These are phyloP conservation scores for Sarocladium brachiariae DNA, from an alignment of 2,329 filamentous ascomycete species.

Conservation along the genomic window DNA sequence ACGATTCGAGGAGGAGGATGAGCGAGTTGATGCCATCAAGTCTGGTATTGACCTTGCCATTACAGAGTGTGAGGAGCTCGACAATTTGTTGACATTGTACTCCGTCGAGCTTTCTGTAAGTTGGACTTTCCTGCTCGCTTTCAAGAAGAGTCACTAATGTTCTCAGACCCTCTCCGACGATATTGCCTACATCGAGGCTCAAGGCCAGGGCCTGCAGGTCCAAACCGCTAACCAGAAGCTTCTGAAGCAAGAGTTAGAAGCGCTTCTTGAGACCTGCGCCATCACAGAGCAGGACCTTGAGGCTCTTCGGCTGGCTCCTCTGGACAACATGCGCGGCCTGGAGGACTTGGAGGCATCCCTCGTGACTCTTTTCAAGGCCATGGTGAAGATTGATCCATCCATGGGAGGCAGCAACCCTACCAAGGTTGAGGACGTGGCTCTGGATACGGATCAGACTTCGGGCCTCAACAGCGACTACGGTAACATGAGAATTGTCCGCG, in stretches of 20 bases:
- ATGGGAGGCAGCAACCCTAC: conserved; percentile 49
- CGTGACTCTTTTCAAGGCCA: conserved; percentile 80
- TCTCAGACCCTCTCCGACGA: conserved; percentile 83
- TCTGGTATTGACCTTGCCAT: conserved; percentile 84
- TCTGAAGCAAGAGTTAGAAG: conserved; percentile 81
- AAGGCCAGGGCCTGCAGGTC: conserved; percentile 93
- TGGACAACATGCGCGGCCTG: conserved; percentile 65
- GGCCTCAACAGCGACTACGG: conserved; percentile 68
- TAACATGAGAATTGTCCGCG: conserved; percentile 87
- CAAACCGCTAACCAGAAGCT: conserved; percentile 96
- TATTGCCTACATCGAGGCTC: conserved; percentile 93
- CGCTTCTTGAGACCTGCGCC: conserved; percentile 82
- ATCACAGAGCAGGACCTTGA: conserved; percentile 71
- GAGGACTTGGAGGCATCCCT: conserved; percentile 72
- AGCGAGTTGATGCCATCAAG: conserved; percentile 80
- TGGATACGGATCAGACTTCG: conserved; percentile 33
- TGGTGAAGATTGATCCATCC: conserved; percentile 86
- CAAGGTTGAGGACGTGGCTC: conserved; percentile 42
- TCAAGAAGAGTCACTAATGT: conserved; percentile 13
- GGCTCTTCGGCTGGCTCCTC: conserved; percentile 63
- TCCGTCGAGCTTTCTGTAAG: conserved; percentile 86
- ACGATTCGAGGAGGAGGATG: conserved; percentile 78
- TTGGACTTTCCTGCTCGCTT: conserved; percentile 11
- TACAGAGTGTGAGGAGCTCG: conserved; percentile 89
- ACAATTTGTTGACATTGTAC: conserved; percentile 89